Evolutionary conservation across 495 filamentous ascomycete genomes (phyloP), one percentile per base, ranked within the genome.

Genomic region (Penicillium subrubescens): DNA sequence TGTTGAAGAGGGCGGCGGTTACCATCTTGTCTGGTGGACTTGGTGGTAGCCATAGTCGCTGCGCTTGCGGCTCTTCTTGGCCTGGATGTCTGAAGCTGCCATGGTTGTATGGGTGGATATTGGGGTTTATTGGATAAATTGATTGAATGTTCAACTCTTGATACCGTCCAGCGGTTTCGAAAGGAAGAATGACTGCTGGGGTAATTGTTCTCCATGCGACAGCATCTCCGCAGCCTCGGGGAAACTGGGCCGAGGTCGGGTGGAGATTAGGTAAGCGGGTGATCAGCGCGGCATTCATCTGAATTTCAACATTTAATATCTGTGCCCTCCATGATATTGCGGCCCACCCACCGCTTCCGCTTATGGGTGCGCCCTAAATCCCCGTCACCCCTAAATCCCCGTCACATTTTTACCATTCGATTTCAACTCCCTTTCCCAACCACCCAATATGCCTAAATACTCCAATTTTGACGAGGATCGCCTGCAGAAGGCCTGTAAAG

Each of bases 11-110:
- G 29, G 35, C n/a, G 51, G 35, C 21, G 54, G 76, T 69, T 79
- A 93, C 94, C 94, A 98, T 88, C 94, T 81, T 61, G 93, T 96
- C 60, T 93, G 82, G 76, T 96, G 96, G 50, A 92, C 89, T 21
- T 93, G 84, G 59, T 90, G 83, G 75, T 89, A 97, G 44, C 82
- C 77, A 75, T 97, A 98, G 74, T 97, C 91, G 27, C 73, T 78
- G 57, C 92, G 81, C 53, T 66, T 79, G 59, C 77, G 84, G 12
- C 90, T 86, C 57, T 76, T 79, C 75, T 92, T 94, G 46, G 92
- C 73, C 19, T 77, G 71, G 70, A 67, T 73, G 58, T 83, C 77
- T 58, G 66, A 65, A 23, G 70, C 51, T 7, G 71, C 69, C 73
- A 79, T 78, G 37, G 23, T 59, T 23, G 37, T 31, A 51, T 59